Percentiles rank a stretch among this genome's conserved stretches.
These are phyloP conservation scores for Begonia fuchsioides DNA, from an alignment of 306 rosid genomes.

Conservation along the genomic window DNA sequence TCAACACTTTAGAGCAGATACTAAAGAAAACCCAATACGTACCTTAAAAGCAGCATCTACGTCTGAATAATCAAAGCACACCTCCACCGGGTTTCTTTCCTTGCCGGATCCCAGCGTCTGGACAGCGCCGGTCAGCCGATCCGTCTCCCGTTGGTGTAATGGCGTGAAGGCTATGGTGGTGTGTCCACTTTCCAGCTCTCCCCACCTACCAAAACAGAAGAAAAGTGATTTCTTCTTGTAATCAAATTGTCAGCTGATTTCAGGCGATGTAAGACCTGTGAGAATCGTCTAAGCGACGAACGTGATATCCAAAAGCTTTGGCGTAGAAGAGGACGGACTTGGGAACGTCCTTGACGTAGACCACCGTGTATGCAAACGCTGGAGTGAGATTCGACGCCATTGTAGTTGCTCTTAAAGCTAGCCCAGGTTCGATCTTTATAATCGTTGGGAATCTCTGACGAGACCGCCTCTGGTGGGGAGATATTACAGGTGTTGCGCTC, in stretches of 20 bases:
- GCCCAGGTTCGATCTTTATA: no score
- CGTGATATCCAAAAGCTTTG: conserved; percentile 53
- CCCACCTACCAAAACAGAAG: conserved; percentile 37
- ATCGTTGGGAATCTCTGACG: background rate
- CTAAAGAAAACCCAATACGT: background rate
- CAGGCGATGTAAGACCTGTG: conserved; percentile 25
- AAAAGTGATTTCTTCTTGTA: no score
- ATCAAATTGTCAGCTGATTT: no score
- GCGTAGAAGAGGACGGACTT: conserved; percentile 51
- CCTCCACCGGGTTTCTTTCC: conserved; percentile 46
- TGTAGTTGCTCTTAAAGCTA: background rate
- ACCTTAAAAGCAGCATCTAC: conserved; percentile 74
- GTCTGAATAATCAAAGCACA: conserved; percentile 52
- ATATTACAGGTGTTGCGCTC: conserved; percentile 15
- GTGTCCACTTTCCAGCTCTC: conserved; percentile 65
- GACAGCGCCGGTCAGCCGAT: conserved; percentile 49
- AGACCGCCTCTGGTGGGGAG: background rate
- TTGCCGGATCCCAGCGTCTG: conserved; percentile 17
- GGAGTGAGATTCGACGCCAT: conserved; percentile 43
- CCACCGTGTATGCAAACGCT: conserved; percentile 43
- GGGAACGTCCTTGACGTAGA: conserved; percentile 61
- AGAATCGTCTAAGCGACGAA: conserved; percentile 69
- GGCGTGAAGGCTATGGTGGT: conserved; percentile 87
- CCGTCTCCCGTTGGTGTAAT: conserved; percentile 59
- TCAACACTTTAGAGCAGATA: background rate